Percentiles rank a stretch among this genome's conserved stretches.
phyloP scores from a whole-genome alignment of 352 stramenopile species.

The Pythium oligandrum region DNA sequence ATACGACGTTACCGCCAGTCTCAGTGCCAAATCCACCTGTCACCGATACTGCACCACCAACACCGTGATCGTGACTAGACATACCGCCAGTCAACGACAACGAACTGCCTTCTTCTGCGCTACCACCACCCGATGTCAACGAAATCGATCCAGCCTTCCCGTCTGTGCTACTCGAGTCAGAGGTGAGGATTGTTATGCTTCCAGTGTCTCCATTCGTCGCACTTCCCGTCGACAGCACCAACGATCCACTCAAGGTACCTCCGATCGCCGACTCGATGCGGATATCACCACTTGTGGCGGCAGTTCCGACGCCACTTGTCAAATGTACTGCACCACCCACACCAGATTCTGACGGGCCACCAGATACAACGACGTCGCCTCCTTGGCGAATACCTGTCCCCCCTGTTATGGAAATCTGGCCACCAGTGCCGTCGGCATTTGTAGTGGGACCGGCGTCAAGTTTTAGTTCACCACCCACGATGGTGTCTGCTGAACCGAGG shows the following conservation, averaged over 20 bases:
- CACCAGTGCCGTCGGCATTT: constrained; percentile 20
- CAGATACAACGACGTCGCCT: constrained; percentile 22
- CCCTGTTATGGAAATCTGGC: constrained; percentile 16
- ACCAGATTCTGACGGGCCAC: constrained; percentile 15
- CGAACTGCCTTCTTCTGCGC: no score
- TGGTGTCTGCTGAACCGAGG: constrained; percentile 21
- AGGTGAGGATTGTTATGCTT: constrained; percentile 2
- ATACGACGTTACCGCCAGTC: constrained; percentile 17
- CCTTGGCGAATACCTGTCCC: constrained; percentile 15
- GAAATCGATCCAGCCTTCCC: constrained; percentile 1
- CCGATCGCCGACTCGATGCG: constrained; percentile 4
- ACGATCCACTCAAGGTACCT: constrained; percentile 2
- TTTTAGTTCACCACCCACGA: constrained; percentile 19
- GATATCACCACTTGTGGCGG: no score
- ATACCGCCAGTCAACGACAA: no score
- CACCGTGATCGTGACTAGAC: not conserved
- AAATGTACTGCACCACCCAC: constrained; percentile 16
- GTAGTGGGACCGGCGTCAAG: constrained; percentile 22
- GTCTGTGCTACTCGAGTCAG: not conserved
- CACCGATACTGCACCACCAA: constrained; percentile 15
- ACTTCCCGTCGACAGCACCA: not conserved
- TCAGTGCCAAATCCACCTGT: constrained; percentile 13
- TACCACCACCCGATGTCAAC: not conserved
- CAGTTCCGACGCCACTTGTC: constrained; percentile 18
- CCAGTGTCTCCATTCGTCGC: not conserved